Conservation (phyloP, 768 basidiomycete species). For the Suillus decipiens region DNA sequence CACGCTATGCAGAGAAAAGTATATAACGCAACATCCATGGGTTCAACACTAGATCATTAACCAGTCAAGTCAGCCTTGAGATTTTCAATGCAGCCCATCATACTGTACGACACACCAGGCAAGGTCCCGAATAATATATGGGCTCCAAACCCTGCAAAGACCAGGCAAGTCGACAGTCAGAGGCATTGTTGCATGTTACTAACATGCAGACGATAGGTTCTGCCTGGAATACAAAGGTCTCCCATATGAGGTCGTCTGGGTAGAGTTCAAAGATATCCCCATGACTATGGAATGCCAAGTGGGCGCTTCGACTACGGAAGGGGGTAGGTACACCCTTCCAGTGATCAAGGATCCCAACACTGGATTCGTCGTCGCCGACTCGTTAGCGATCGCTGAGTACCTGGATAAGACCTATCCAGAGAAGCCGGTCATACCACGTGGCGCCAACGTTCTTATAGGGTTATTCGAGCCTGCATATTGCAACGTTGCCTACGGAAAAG, state of each 20-base stretch:
- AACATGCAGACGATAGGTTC: conserved; percentile 18
- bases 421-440: conserved; percentile 7
- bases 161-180: conserved; percentile 23
- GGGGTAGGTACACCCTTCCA: conserved; percentile 12
- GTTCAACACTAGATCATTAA: not conserved
- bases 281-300: conserved; percentile 33
- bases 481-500: conserved; percentile 4
- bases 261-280: conserved; percentile 52
- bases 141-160: conserved; percentile 38
- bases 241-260: conserved; percentile 47
- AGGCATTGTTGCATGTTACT: not conserved
- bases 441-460: conserved; percentile 1
- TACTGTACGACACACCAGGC: conserved; percentile 42
- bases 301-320: conserved; percentile 25
- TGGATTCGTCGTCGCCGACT: conserved; percentile 9
- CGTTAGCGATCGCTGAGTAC: conserved; percentile 15
- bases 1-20: not conserved
- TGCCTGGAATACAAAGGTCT: conserved; percentile 37
- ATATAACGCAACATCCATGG: not conserved
- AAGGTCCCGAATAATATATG: conserved; percentile 27
- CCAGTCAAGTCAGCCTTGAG: not conserved
- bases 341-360: conserved; percentile 15
- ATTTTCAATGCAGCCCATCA: conserved; percentile 24
- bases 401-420: conserved; percentile 12
- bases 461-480: conserved; percentile 5